Evolutionary conservation across 1,139 yeast genomes (phyloP).

Genomic region (Candida buenavistaensis): DNA sequence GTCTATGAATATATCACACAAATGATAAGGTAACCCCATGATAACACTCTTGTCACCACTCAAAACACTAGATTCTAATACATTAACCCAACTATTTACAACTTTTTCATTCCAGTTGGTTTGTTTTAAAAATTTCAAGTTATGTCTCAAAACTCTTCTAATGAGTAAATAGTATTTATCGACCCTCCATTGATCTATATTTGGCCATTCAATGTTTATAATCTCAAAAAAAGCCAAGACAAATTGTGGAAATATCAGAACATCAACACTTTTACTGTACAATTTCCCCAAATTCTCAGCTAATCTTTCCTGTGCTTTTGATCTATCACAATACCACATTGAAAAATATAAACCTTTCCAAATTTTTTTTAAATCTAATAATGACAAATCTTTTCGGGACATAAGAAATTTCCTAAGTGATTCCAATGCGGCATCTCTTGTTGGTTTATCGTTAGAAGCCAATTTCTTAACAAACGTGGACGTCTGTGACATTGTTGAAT

Average conservation of each 20-base stretch:
- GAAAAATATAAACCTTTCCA: slow-evolving; percentile 94
- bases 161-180: slow-evolving; percentile 84
- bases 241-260: slow-evolving; percentile 36
- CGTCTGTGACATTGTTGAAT: slow-evolving; percentile 24
- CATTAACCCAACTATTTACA: slow-evolving; percentile 46
- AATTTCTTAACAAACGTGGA: slow-evolving; percentile 69
- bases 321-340: slow-evolving; percentile 97
- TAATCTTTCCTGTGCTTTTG: slow-evolving; percentile 83
- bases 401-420: slow-evolving; percentile 62
- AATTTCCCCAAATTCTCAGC: slow-evolving; percentile 74
- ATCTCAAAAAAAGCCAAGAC: slow-evolving; percentile 81
- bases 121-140: slow-evolving; percentile 53
- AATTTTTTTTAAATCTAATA: slow-evolving; percentile 69
- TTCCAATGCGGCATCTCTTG: slow-evolving; percentile 75
- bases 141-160: slow-evolving; percentile 72
- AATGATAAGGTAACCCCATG: slow-evolving; percentile 79
- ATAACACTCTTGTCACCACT: slow-evolving; percentile 63
- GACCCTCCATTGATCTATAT: slow-evolving; percentile 79
- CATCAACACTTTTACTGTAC: slow-evolving; percentile 42
- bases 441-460: slow-evolving; percentile 77
- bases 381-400: slow-evolving; percentile 29
- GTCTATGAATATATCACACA: slow-evolving; percentile 80
- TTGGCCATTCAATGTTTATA: slow-evolving; percentile 79
- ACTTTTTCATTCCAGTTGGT: slow-evolving; percentile 58
- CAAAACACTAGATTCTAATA: slow-evolving; percentile 46